A percentile compares a stretch with the other conserved stretches of the same genome.
These are phyloP conservation scores for Phytophthora lateralis DNA, from an alignment of 352 stramenopile genomes.

Conservation along the genomic window DNA sequence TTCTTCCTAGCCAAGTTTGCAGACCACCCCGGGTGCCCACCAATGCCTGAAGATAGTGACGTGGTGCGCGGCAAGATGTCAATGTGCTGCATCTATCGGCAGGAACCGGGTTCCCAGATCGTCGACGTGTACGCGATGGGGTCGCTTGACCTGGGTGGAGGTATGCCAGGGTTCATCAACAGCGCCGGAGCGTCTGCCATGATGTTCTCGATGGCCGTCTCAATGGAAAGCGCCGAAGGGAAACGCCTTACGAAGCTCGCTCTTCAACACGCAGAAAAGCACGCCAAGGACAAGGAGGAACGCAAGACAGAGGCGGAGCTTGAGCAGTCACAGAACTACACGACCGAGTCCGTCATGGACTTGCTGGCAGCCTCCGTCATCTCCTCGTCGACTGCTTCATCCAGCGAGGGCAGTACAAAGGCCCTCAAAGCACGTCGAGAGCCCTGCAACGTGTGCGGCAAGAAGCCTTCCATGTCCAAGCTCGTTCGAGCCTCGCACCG, in stretches of 20 bases:
- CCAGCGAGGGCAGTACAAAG: conserved; percentile 10
- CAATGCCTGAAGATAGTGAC: conserved; percentile 38
- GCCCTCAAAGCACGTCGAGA: conserved; percentile 5
- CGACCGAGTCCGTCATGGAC: conserved; percentile 25
- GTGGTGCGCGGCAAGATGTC: conserved; percentile 55
- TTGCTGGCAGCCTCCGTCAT: conserved; percentile 24
- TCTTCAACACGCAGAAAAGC: conserved; percentile 18
- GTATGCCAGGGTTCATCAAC: conserved; percentile 29
- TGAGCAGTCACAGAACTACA: conserved; percentile 14
- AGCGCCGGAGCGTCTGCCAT: conserved; percentile 26
- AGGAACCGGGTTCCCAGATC: conserved; percentile 35
- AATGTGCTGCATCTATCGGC: conserved; percentile 67
- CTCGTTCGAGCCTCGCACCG: conserved; percentile 30
- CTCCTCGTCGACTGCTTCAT: conserved; percentile 19
- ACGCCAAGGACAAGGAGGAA: conserved; percentile 3
- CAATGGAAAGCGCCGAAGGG: conserved; percentile 37
- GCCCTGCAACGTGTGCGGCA: conserved; percentile 29
- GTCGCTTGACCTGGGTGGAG: conserved; percentile 47
- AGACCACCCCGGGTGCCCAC: conserved; percentile 39
- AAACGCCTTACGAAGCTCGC: conserved; percentile 40
- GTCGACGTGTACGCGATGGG: conserved; percentile 57
- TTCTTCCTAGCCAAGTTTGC: conserved; percentile 56
- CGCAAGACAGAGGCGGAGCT: background rate
- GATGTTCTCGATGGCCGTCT: conserved; percentile 33
- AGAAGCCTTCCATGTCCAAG: conserved; percentile 27